These are phyloP conservation scores for Monilinia fructicola DNA, from an alignment of 2,329 filamentous ascomycete species.

Conservation along the genomic window DNA sequence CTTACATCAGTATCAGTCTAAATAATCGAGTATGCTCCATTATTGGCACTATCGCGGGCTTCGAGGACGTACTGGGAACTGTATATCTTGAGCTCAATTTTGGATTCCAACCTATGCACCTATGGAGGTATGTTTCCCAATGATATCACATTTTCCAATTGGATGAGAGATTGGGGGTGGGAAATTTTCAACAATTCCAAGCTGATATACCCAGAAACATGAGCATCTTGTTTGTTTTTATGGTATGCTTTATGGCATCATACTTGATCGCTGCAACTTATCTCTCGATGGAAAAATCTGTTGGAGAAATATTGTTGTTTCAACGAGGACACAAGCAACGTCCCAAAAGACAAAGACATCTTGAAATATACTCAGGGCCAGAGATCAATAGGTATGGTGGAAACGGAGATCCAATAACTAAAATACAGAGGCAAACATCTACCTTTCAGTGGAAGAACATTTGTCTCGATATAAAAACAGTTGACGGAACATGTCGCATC, in stretches of 20 bases:
- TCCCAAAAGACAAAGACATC: constrained; percentile 12
- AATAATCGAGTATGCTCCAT: constrained; percentile 52
- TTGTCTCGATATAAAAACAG: constrained; percentile 75
- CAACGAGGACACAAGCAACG: constrained; percentile 59
- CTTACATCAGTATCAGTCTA: constrained; percentile 26
- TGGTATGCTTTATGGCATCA: constrained; percentile 57
- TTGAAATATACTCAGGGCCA: constrained; percentile 22
- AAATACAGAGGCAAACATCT: constrained; percentile 20
- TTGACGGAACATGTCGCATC: constrained; percentile 60
- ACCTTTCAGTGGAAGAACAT: constrained; percentile 38
- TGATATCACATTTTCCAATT: no score
- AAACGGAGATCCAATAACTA: constrained; percentile 9
- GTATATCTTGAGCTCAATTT: constrained; percentile 55
- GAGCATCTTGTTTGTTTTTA: constrained; percentile 66
- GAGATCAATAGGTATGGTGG: constrained; percentile 25
- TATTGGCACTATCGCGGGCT: constrained; percentile 58
- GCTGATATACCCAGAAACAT: constrained; percentile 50
- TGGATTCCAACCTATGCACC: constrained; percentile 56
- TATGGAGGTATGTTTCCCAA: constrained; percentile 52
- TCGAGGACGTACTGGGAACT: constrained; percentile 49
- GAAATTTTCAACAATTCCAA: neutral
- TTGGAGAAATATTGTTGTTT: constrained; percentile 75
- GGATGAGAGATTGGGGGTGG: no score
- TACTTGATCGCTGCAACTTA: constrained; percentile 67
- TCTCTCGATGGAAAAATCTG: constrained; percentile 64